A percentile compares a stretch with the other conserved stretches of the same genome.
These are phyloP conservation scores for Plasmodium cynomolgi DNA, from an alignment of 169 alveolate species.

Conservation along the genomic window DNA sequence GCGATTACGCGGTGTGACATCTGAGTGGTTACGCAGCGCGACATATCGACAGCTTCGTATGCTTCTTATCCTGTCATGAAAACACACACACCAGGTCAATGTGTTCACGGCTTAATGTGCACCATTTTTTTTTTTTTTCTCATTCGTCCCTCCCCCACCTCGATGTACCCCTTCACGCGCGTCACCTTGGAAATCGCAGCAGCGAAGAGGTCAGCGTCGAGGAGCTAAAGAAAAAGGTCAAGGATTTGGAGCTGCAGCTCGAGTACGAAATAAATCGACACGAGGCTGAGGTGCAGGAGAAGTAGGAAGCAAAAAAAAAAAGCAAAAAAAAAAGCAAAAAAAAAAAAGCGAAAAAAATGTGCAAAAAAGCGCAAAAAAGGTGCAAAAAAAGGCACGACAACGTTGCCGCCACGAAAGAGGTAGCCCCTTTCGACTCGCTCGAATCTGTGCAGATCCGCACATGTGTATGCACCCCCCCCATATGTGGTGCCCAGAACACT, in stretches of 20 bases:
- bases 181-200: slow-evolving; percentile 5
- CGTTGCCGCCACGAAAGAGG: neutral
- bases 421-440: neutral
- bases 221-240: slow-evolving; percentile 32
- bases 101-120: neutral
- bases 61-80: neutral
- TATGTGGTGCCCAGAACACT: neutral
- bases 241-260: slow-evolving; percentile 59
- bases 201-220: slow-evolving; percentile 13
- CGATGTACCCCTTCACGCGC: neutral
- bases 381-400: neutral
- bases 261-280: slow-evolving; percentile 72
- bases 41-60: neutral
- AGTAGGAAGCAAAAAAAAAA: slow-evolving; percentile 17
- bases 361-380: neutral
- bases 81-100: too few species aligned
- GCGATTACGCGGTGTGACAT: neutral
- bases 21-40: neutral
- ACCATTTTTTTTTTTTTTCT: neutral
- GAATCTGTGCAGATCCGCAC: neutral
- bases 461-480: neutral
- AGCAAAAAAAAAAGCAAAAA: neutral
- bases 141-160: neutral
- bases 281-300: slow-evolving; percentile 52
- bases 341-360: neutral